Base-by-base conservation (phyloP, 1,284 basidiomycete species). In the Ceratorhiza oryzae-sativae region DNA sequence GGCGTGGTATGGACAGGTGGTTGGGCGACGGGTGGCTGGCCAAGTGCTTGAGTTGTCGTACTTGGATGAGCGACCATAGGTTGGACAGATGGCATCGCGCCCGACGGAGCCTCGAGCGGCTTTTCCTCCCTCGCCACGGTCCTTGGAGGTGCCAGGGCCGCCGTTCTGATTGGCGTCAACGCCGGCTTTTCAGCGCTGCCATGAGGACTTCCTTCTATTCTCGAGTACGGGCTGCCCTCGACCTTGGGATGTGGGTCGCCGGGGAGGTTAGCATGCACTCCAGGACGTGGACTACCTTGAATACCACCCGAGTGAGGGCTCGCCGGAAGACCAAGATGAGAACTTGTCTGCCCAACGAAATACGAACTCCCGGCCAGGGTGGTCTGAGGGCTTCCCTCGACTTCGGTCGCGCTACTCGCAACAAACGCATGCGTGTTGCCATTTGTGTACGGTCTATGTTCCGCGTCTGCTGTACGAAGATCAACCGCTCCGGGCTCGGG, bases 141-240 rank as follows among this genome's bases (percentile, higher is more conserved):
- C 18, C 55, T 39, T 18, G 67, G 41, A 20, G 67, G 67, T 10
- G 67, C 56, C 30, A 70, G 25, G 8, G 67, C 67, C 9, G 67
- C 59, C 42, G 67, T 70, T 25, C 67, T 49, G 20, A 70, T 70
- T 15, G 67, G 67, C 36, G 67, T 32, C 9, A 70, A 41, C 13
- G 27, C 42, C 34, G 67, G 67, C 18, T 70, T 70, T 5, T 65
- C 62, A 20, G 30, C 45, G 13, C 32, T 23, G 13, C 49, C 23
- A 27, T 65, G 46, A 9, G 48, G 48, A 36, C 62, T 56, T 10
- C 15, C 32, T 20, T 39, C 36, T 5, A 39, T 39, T 13, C 6
- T 39, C 36, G 36, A 13, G 36, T 39, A 13, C 36, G 36, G 36
- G 13, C 13, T 13, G 13, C 36, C 36, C 13, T 45, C 9, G 18